phyloP scores from a whole-genome alignment of 768 basidiomycete genomes.

The Lactarius trivialis region DNA sequence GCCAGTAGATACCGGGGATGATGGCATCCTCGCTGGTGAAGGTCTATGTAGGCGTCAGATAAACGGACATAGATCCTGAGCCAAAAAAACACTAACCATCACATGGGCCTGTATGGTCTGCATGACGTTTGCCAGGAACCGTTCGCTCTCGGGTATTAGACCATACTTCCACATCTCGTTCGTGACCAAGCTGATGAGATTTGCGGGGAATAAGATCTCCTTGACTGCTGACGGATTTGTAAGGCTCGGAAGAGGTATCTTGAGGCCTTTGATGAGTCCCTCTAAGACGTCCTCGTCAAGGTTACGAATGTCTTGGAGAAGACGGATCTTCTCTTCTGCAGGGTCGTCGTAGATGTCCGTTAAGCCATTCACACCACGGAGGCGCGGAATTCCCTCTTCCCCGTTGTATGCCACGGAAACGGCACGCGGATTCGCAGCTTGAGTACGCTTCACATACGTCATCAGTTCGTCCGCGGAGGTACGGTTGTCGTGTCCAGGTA shows the following conservation, averaged over 20 bases:
- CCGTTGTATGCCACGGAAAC: constrained; percentile 86
- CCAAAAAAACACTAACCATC: constrained; percentile 64
- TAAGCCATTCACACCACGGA: constrained; percentile 55
- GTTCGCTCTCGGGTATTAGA: constrained; percentile 91
- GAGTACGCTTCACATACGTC: constrained; percentile 63
- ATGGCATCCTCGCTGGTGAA: constrained; percentile 93
- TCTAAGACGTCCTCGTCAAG: constrained; percentile 91
- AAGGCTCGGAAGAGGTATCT: constrained; percentile 86
- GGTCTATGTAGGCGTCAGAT: constrained; percentile 42
- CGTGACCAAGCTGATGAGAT: constrained; percentile 94
- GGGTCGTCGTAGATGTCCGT: constrained; percentile 82
- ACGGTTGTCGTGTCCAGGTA: constrained; percentile 54
- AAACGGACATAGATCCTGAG: constrained; percentile 7
- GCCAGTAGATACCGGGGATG: constrained; percentile 95
- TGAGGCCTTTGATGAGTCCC: constrained; percentile 84
- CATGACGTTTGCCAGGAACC: constrained; percentile 98
- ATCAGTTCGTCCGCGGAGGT: constrained; percentile 75
- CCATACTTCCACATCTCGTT: constrained; percentile 99
- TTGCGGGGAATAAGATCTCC: constrained; percentile 98
- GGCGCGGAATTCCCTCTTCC: constrained; percentile 64
- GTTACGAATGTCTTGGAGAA: constrained; percentile 85
- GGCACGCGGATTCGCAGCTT: constrained; percentile 69
- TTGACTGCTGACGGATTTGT: constrained; percentile 91
- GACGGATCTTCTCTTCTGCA: constrained; percentile 88
- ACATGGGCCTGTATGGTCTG: constrained; percentile 95